Evolutionary conservation across 192 early-diverging fungal genomes (phyloP).

Genomic region (Lunasporangiospora selenospora): DNA sequence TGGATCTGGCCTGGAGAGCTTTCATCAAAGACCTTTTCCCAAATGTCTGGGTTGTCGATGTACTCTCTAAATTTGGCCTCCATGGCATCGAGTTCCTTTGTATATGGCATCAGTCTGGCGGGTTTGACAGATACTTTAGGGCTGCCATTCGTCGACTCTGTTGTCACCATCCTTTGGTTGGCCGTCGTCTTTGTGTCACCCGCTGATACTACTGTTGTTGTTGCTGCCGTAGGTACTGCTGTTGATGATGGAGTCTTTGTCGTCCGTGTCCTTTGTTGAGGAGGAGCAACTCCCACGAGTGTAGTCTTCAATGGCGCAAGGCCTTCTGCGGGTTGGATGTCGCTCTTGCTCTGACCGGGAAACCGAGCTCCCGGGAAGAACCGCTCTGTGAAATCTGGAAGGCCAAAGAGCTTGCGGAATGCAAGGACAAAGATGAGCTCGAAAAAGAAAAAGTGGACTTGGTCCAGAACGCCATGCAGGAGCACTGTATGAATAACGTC

Average conservation of each 20-base stretch:
- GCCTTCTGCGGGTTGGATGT: constrained; percentile 23
- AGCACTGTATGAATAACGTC: constrained; percentile 30
- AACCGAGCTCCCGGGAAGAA: constrained; percentile 23
- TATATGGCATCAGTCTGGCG: neutral
- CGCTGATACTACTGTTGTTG: neutral
- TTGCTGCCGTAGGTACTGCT: neutral
- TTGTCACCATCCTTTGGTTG: constrained; percentile 8
- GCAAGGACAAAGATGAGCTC: constrained; percentile 43
- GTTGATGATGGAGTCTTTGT: neutral
- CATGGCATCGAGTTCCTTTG: constrained; percentile 20
- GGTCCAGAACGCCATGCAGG: constrained; percentile 31
- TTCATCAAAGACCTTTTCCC: constrained; percentile 38
- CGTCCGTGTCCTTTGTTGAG: neutral
- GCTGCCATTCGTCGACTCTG: neutral
- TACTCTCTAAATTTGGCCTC: constrained; percentile 38
- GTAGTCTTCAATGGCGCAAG: constrained; percentile 26
- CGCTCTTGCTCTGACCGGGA: neutral
- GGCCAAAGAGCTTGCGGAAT: constrained; percentile 40
- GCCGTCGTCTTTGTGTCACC: neutral
- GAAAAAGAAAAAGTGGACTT: constrained; percentile 40
- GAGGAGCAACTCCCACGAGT: constrained; percentile 15
- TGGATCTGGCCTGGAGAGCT: constrained; percentile 10
- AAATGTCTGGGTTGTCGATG: constrained; percentile 27
- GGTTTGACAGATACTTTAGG: no score
- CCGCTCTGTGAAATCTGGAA: constrained; percentile 35